phyloP scores from a whole-genome alignment of 2,329 filamentous ascomycete genomes.

The Capronia americana region DNA sequence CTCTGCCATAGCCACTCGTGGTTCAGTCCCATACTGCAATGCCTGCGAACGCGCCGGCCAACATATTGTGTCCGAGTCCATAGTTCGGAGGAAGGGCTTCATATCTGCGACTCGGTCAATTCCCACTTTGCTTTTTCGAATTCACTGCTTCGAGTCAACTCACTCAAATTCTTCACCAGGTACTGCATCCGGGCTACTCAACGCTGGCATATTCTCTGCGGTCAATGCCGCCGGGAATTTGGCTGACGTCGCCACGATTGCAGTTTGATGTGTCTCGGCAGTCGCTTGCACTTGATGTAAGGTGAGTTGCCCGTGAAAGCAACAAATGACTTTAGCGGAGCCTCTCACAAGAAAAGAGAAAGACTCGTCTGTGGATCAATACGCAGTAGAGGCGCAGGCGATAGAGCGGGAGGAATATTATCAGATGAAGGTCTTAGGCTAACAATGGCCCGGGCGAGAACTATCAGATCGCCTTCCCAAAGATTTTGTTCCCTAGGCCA shows the following conservation, averaged over 20 bases:
- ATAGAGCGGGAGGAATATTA: constrained; percentile 17
- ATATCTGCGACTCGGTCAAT: constrained; percentile 64
- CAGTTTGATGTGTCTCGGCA: constrained; percentile 18
- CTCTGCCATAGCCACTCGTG: constrained; percentile 1
- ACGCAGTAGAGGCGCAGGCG: constrained; percentile 6
- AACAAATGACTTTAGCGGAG: neutral
- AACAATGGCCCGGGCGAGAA: constrained; percentile 25
- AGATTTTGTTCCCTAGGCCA: constrained; percentile 29
- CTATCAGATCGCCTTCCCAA: constrained; percentile 22
- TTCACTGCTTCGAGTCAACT: constrained; percentile 46
- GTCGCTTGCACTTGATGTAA: constrained; percentile 7
- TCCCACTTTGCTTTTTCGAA: constrained; percentile 3
- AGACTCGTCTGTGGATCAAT: neutral
- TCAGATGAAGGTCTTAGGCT: constrained; percentile 21
- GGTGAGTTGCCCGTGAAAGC: constrained; percentile 9
- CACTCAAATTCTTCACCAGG: constrained; percentile 56
- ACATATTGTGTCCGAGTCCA: constrained; percentile 92
- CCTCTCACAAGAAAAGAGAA: constrained; percentile 3
- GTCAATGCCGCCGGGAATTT: constrained; percentile 41
- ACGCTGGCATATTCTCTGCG: constrained; percentile 39
- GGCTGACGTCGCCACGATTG: constrained; percentile 40
- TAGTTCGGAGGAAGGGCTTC: constrained; percentile 94
- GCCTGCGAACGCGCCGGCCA: constrained; percentile 93
- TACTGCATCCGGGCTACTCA: constrained; percentile 46
- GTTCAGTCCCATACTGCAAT: constrained; percentile 71